Percentiles rank a stretch among this genome's conserved stretches.
These are phyloP conservation scores for Mucor sp. DNA, from an alignment of 371 early-diverging fungal species.

Conservation along the genomic window DNA sequence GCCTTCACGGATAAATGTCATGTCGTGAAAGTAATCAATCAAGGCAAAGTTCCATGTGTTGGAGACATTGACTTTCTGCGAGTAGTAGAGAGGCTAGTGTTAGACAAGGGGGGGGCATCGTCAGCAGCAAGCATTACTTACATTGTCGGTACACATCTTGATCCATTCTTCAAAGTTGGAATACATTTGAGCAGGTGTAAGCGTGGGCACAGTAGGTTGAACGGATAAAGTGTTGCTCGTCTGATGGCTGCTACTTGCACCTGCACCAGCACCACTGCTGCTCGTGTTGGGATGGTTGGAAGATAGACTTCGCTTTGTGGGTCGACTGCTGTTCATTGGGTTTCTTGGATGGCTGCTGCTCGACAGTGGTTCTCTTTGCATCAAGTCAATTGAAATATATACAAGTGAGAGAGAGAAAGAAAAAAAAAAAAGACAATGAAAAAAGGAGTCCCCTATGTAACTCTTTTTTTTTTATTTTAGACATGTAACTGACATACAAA, in stretches of 20 bases:
- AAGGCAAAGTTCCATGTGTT: constrained; percentile 99
- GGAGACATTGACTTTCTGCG: constrained; percentile 94
- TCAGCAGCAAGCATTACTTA: constrained; percentile 39
- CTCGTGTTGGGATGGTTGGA: neutral
- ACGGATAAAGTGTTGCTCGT: constrained; percentile 1
- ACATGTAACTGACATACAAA: neutral
- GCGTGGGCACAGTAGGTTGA: constrained; percentile 17
- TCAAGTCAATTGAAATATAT: neutral
- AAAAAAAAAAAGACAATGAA: neutral
- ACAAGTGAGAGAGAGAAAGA: neutral
- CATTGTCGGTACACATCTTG: constrained; percentile 96
- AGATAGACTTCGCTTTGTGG: neutral
- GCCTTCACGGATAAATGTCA: constrained; percentile 92
- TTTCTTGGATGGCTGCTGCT: neutral
- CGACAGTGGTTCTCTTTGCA: constrained; percentile 5
- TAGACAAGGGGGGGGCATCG: too few species aligned
- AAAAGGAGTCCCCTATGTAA: neutral
- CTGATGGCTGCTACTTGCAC: neutral
- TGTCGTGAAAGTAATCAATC: constrained; percentile 98
- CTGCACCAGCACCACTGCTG: neutral
- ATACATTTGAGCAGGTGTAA: constrained; percentile 55
- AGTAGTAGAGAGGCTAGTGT: neutral
- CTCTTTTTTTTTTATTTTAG: too few species aligned
- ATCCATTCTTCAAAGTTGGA: constrained; percentile 94
- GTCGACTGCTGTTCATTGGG: neutral